Conservation (phyloP, 257 asterid genomes). For the Nyctanthes arbortristis region DNA sequence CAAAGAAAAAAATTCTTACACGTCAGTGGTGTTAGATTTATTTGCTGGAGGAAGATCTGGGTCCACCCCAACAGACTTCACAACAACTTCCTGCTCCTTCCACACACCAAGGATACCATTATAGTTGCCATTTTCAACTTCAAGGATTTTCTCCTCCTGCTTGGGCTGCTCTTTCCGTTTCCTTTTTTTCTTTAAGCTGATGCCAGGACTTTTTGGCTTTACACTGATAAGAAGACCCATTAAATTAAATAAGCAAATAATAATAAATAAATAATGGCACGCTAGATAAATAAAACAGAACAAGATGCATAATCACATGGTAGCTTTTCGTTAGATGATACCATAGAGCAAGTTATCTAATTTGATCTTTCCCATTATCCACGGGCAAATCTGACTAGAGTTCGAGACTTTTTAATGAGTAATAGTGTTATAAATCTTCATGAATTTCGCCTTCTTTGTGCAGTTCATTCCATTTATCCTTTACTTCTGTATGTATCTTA, state of each 20-base stretch:
- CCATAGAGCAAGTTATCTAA: conserved; percentile 36
- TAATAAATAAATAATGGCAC: conserved; percentile 20
- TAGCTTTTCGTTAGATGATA: conserved; percentile 11
- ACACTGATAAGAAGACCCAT: conserved; percentile 26
- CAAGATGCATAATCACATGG: conserved; percentile 5
- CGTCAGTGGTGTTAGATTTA: conserved; percentile 9
- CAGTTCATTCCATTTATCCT: conserved; percentile 26
- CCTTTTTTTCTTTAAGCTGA: conserved; percentile 36
- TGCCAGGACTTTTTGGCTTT: conserved; percentile 23
- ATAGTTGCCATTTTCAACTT: conserved; percentile 26
- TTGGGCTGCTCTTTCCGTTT: conserved; percentile 52
- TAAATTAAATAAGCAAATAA: too few relatives aligned
- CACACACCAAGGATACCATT: conserved; percentile 26
- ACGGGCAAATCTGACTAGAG: conserved; percentile 23
- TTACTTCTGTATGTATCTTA: conserved; percentile 17
- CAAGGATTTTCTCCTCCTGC: conserved; percentile 35
- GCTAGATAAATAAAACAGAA: conserved; percentile 12
- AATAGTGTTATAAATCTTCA: conserved; percentile 17
- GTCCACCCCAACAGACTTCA: conserved; percentile 4
- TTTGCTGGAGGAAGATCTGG: conserved; percentile 10
- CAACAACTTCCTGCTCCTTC: conserved; percentile 37
- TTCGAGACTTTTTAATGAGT: conserved; percentile 18
- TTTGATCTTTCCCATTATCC: conserved; percentile 25
- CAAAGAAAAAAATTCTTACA: conserved; percentile 40
- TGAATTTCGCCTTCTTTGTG: conserved; percentile 17